Percentiles rank a stretch among this genome's conserved stretches.
Conservation (phyloP, 305 asterid species). For the Fraxinus velutina region DNA sequence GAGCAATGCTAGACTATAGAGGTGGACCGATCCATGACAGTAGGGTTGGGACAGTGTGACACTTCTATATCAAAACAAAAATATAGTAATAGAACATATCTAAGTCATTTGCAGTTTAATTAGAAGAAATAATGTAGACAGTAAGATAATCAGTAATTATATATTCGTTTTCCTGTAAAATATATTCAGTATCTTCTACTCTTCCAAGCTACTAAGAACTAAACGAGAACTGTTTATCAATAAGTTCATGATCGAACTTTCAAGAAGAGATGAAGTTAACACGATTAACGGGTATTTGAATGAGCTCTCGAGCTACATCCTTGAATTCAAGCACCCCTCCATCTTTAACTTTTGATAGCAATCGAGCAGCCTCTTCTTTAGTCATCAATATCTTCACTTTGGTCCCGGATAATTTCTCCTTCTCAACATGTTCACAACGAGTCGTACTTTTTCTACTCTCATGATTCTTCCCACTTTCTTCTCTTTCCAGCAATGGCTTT, state of each 20-base stretch:
- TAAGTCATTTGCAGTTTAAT: too few relatives aligned
- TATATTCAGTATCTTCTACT: too few relatives aligned
- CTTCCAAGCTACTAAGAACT: neutral
- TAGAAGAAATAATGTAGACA: too few relatives aligned
- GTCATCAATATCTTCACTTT: slow-evolving; percentile 30
- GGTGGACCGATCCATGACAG: neutral
- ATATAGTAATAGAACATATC: too few relatives aligned
- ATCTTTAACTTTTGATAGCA: slow-evolving; percentile 27
- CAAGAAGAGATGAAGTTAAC: slow-evolving; percentile 12
- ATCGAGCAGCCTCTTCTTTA: slow-evolving; percentile 30
- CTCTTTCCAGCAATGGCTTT: neutral
- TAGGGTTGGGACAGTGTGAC: too few relatives aligned
- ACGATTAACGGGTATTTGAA: slow-evolving; percentile 19
- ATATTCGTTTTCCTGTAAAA: too few relatives aligned
- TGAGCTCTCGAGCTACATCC: slow-evolving; percentile 29
- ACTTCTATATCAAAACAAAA: too few relatives aligned
- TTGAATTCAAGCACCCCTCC: slow-evolving; percentile 30
- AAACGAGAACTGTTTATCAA: neutral
- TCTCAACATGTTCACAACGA: neutral
- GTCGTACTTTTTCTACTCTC: neutral
- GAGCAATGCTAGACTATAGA: neutral
- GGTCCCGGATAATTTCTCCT: neutral
- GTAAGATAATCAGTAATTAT: too few relatives aligned
- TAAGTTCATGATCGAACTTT: neutral
- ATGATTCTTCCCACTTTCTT: neutral